Conservation (phyloP, 495 filamentous ascomycete species). For the Bryoglossum gracile region DNA sequence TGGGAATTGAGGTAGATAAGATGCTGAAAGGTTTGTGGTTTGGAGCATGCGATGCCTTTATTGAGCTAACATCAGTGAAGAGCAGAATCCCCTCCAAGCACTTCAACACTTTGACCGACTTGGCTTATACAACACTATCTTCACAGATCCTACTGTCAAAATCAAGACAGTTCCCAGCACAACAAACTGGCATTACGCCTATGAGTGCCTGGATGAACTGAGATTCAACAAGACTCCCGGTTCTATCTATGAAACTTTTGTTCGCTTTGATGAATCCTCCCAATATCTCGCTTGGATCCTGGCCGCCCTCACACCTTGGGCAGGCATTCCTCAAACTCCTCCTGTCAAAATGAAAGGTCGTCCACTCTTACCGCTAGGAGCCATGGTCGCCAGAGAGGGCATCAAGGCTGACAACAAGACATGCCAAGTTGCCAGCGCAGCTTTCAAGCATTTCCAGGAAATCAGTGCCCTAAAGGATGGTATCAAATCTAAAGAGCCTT, state of each 20-base stretch:
- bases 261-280: constrained; percentile 54
- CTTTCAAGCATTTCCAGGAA: constrained; percentile 48
- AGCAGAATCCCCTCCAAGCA: constrained; percentile 59
- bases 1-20: constrained; percentile 79
- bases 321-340: constrained; percentile 41
- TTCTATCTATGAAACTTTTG: constrained; percentile 45
- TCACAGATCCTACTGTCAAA: constrained; percentile 52
- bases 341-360: constrained; percentile 37
- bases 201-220: constrained; percentile 41
- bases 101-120: constrained; percentile 69
- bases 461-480: constrained; percentile 54
- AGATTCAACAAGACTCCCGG: constrained; percentile 39
- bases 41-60: too few species aligned
- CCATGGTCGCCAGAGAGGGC: constrained; percentile 61
- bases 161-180: constrained; percentile 33
- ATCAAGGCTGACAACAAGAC: constrained; percentile 72
- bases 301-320: constrained; percentile 70
- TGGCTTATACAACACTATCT: constrained; percentile 71
- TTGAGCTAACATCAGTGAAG: constrained; percentile 33
- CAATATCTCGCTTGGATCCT: constrained; percentile 68
- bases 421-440: constrained; percentile 53
- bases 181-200: constrained; percentile 40
- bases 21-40: constrained; percentile 84
- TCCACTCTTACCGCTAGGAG: constrained; percentile 43
- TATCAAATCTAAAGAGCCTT: constrained; percentile 31